Base-by-base conservation (phyloP, 2,329 filamentous ascomycete genomes). In the Eutypa lata region DNA sequence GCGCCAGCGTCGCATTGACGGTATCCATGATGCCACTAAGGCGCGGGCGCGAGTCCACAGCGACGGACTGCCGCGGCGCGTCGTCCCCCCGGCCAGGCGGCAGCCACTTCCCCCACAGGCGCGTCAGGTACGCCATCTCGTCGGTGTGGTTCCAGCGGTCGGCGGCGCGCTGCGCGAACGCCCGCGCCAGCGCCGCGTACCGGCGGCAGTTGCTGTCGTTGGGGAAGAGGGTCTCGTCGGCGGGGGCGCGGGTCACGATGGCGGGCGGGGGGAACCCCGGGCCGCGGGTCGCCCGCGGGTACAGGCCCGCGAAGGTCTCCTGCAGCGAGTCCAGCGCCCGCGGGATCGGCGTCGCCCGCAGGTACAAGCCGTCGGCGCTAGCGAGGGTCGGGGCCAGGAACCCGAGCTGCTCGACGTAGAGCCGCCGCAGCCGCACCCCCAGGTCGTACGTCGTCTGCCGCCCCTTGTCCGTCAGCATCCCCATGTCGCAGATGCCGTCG, bases 11-110 rank as follows among this genome's bases (percentile, higher is more conserved):
- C 7, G 90, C 84, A 67, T 97, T 97, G 65, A 97, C 82, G 0
- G 90, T 94, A 72, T 99, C 94, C 88, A 96, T 91, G 63, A 99
- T 88, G 50, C 94, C 94, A 6, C 86, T 91, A 13, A 97, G 77
- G 44, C 92, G 81, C 0, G 94, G 94, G 54, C 87, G 87, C 1
- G 86, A 87, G 69, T 97, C 91, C 8, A 97, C 90, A 24, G 88
- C 89, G 8, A 97, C 86, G 38, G 80, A 78, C 11, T 81, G 81
- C 28, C 7, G 84, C 78, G 0, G 13, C 4, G 13, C n/a, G 35
- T 7, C 35, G 26, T 10, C 26, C 6, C 26, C 26, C 26, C 26
- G 26, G 6, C 6, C 26, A 10, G 26, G 26, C 35, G 91, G 90
- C 89, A 97, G 96, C 84, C 88, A 96, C 68, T 89, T 91, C 35